Base-by-base conservation (phyloP, 306 rosid genomes). In the Prunus kanzakura region DNA sequence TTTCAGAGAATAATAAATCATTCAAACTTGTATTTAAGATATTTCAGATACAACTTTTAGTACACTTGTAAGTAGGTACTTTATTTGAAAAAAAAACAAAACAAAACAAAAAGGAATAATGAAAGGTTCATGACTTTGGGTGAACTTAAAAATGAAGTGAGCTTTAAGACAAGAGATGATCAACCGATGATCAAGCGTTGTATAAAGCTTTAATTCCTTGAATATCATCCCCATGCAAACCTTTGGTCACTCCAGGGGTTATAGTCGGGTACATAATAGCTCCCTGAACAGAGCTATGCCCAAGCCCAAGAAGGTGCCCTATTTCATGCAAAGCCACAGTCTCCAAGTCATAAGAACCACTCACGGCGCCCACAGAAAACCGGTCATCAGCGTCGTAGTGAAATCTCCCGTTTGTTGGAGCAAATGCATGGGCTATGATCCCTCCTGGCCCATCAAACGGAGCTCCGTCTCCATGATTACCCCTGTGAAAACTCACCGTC, bases 251-350 rank as follows among this genome's bases (percentile, higher is more conserved):
- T 67, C 80, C 77, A 3, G 35, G 20, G 20, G 20, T 20, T 20
- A 20, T 20, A 20, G 20, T 20, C 0, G 86, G 62, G 11, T 5
- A 55, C 86, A 85, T 85, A 27, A 85, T 29, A 0, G 88, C 74
- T 20, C 62, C 79, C 1, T 5, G 38, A n/a, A 78, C 64, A 2
- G 63, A 60, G 72, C 88, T 85, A 27, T 85, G 88, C 4, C 56
- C 57, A 0, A 85, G 83, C 58, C 88, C 86, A 0, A 85, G 52
- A 60, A 79, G 15, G 13, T 85, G 86, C 2, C 86, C 88, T 0
- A 81, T 78, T 20, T 85, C 88, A 61, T 85, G 38, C 38, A 82
- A 61, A 8, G 82, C 72, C 58, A 85, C 77, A 0, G 82, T 64
- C 49, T 79, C 75, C 47, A 81, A 25, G 30, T 85, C 85, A 57